These are phyloP conservation scores for Botrytis aclada DNA, from an alignment of 2,329 filamentous ascomycete species.

Conservation along the genomic window DNA sequence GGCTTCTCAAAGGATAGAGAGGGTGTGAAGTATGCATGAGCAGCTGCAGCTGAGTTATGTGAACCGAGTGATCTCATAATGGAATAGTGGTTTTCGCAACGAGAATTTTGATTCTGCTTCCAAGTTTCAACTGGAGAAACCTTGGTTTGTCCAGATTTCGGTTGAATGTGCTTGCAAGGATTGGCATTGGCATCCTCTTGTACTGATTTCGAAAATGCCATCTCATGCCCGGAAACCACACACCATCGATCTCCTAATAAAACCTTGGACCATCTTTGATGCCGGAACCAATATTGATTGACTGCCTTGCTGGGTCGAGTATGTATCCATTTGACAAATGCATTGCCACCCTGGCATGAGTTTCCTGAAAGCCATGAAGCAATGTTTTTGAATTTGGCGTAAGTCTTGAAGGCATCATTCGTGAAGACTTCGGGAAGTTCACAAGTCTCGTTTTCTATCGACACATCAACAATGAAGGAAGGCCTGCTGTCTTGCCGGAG, in stretches of 20 bases:
- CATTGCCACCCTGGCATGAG: neutral
- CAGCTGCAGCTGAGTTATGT: neutral
- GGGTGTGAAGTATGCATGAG: neutral
- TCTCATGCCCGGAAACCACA: neutral
- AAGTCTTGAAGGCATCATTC: conserved; percentile 6
- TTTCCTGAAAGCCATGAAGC: neutral
- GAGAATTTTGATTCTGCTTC: neutral
- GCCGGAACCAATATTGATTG: conserved; percentile 1
- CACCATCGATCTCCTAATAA: neutral
- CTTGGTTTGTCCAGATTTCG: neutral
- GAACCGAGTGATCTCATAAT: neutral
- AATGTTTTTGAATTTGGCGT: neutral
- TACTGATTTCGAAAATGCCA: neutral
- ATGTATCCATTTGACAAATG: conserved; percentile 3
- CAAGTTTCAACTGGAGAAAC: neutral
- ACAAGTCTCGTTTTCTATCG: neutral
- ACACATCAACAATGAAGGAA: neutral
- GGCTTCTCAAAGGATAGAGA: neutral
- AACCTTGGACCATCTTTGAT: conserved; percentile 5
- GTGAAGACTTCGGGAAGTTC: neutral
- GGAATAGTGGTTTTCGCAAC: neutral
- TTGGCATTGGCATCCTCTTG: neutral
- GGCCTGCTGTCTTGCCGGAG: conserved; percentile 2
- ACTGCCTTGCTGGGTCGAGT: neutral
- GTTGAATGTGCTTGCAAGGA: neutral